phyloP scores from a whole-genome alignment of 371 early-diverging fungal species.

The Lichtheimia corymbifera region DNA sequence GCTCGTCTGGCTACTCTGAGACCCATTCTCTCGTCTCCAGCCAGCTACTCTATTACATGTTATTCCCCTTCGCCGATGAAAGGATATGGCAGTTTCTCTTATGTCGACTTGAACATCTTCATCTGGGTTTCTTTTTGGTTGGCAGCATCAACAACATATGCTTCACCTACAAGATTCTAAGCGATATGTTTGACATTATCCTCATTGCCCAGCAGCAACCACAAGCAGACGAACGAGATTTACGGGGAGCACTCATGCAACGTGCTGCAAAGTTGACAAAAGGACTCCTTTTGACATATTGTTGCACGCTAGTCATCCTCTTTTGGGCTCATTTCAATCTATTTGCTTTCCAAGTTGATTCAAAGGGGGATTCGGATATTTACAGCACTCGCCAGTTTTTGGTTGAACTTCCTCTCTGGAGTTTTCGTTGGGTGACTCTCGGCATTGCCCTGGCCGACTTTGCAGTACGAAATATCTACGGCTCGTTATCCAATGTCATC shows the following conservation, averaged over 20 bases:
- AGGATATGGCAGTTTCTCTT: conserved; percentile 52
- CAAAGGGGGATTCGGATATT: conserved; percentile 4
- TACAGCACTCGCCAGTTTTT: conserved; percentile 48
- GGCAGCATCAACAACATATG: conserved; percentile 61
- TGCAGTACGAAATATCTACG: conserved; percentile 35
- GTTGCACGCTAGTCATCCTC: conserved; percentile 47
- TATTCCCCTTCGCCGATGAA: conserved; percentile 57
- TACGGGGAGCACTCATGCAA: conserved; percentile 15
- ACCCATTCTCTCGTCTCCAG: conserved; percentile 33
- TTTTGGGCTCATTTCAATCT: conserved; percentile 68
- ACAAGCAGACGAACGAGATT: conserved; percentile 1
- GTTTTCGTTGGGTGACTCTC: conserved; percentile 60
- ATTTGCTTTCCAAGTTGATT: conserved; percentile 57
- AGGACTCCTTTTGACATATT: conserved; percentile 40
- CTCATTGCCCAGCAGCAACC: conserved; percentile 20
- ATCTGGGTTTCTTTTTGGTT: conserved; percentile 63
- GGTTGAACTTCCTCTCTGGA: conserved; percentile 62
- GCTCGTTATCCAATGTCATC: conserved; percentile 25
- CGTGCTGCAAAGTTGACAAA: conserved; percentile 24
- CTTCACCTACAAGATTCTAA: conserved; percentile 57
- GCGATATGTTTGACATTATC: conserved; percentile 64
- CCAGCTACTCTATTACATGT: conserved; percentile 32
- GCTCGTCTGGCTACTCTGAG: conserved; percentile 8
- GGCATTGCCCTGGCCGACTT: conserved; percentile 62
- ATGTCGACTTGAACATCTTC: conserved; percentile 60